A percentile compares a stretch with the other conserved stretches of the same genome.
These are phyloP conservation scores for Hemileccinum impolitum DNA, from an alignment of 768 basidiomycete species.

Conservation along the genomic window DNA sequence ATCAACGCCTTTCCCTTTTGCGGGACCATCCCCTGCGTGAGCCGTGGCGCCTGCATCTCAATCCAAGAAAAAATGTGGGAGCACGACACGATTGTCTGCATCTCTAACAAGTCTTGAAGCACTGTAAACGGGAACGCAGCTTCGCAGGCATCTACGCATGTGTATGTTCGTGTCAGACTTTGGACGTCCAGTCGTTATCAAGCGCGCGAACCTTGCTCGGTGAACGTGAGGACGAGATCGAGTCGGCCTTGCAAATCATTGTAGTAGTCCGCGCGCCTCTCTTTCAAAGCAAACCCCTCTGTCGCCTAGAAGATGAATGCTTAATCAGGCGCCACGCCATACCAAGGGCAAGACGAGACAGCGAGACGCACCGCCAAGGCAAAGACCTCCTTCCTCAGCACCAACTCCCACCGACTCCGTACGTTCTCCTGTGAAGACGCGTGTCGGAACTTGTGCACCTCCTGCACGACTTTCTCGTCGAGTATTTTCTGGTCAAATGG, in stretches of 20 bases:
- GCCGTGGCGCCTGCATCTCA: conserved; percentile 62
- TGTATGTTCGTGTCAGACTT: neutral
- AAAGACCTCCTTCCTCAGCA: conserved; percentile 69
- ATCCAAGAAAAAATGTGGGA: conserved; percentile 89
- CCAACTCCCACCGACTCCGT: conserved; percentile 73
- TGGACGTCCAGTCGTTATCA: neutral
- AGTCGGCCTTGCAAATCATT: conserved; percentile 55
- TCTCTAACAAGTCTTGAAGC: conserved; percentile 80
- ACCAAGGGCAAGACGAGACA: neutral
- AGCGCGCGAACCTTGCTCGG: conserved; percentile 60
- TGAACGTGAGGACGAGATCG: conserved; percentile 73
- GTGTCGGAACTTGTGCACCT: conserved; percentile 40
- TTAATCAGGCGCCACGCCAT: no score
- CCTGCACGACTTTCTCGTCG: conserved; percentile 45
- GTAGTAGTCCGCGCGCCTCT: conserved; percentile 56
- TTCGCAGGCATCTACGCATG: conserved; percentile 69
- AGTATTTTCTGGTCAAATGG: conserved; percentile 49
- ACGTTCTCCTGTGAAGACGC: conserved; percentile 54
- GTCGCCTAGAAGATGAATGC: conserved; percentile 42
- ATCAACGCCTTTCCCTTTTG: conserved; percentile 87
- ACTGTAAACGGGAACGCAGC: conserved; percentile 66
- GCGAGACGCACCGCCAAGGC: conserved; percentile 57
- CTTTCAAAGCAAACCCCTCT: conserved; percentile 63
- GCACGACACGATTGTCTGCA: conserved; percentile 81
- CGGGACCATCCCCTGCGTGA: conserved; percentile 77